These are phyloP conservation scores for Leccinum sublutescens DNA, from an alignment of 768 basidiomycete genomes.

Conservation along the genomic window DNA sequence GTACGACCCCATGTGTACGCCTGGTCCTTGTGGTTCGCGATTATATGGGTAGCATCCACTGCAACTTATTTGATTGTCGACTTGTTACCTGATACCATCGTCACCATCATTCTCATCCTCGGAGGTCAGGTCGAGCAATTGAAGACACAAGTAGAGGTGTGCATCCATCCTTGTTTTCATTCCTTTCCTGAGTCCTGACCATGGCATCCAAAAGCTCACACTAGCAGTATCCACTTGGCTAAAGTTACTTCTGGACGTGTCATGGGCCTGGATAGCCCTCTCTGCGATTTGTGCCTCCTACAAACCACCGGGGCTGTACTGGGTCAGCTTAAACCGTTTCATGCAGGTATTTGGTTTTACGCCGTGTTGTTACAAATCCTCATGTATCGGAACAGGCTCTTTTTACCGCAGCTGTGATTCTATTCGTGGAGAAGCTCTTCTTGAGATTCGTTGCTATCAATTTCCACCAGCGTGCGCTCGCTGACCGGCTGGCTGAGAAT, in stretches of 20 bases:
- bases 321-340: slow-evolving; percentile 65
- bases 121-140: slow-evolving; percentile 64
- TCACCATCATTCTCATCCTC: slow-evolving; percentile 51
- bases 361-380: slow-evolving; percentile 2
- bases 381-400: slow-evolving; percentile 36
- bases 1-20: slow-evolving; percentile 57
- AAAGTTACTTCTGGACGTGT: slow-evolving; percentile 62
- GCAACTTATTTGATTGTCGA: slow-evolving; percentile 65
- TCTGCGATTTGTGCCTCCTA: slow-evolving; percentile 58
- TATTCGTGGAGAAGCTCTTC: slow-evolving; percentile 58
- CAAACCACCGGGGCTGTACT: slow-evolving; percentile 62
- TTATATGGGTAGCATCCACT: slow-evolving; percentile 63
- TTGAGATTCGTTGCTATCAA: slow-evolving; percentile 77
- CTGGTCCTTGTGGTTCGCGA: slow-evolving; percentile 67
- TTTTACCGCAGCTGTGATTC: slow-evolving; percentile 42
- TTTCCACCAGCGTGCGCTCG: slow-evolving; percentile 74
- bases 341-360: slow-evolving; percentile 51
- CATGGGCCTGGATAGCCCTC: slow-evolving; percentile 74
- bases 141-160: slow-evolving; percentile 67
- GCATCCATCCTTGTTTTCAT: neutral
- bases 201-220: slow-evolving; percentile 43
- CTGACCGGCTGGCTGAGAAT: slow-evolving; percentile 72
- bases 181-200: neutral
- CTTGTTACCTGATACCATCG: slow-evolving; percentile 53
- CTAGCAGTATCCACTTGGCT: slow-evolving; percentile 71